These are phyloP conservation scores for Amphicarpaea edgeworthii DNA, from an alignment of 306 rosid genomes.

Conservation along the genomic window DNA sequence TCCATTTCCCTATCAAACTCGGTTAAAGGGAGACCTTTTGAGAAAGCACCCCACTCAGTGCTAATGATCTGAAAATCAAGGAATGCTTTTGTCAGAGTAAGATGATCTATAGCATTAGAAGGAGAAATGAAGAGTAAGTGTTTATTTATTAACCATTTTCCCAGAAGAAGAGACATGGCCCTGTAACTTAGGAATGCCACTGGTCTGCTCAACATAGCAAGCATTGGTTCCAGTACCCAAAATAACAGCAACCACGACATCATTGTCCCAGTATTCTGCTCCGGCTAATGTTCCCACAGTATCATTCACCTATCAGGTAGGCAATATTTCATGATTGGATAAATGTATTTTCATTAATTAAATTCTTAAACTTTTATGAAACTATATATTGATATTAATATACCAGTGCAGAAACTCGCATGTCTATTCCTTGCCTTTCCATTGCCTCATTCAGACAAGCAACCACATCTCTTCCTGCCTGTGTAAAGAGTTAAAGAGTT, in stretches of 20 bases:
- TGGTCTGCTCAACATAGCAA: slow-evolving; percentile 77
- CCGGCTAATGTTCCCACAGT: slow-evolving; percentile 93
- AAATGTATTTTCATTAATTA: background rate
- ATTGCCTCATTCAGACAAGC: slow-evolving; percentile 91
- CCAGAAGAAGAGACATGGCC: slow-evolving; percentile 68
- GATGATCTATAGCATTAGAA: slow-evolving; percentile 5
- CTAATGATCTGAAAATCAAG: slow-evolving; percentile 74
- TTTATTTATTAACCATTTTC: slow-evolving; percentile 63
- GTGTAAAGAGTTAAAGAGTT: slow-evolving; percentile 49
- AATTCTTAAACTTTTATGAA: background rate
- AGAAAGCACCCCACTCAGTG: slow-evolving; percentile 96
- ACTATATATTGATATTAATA: slow-evolving; percentile 17
- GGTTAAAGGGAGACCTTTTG: slow-evolving; percentile 78
- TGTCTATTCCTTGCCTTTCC: slow-evolving; percentile 80
- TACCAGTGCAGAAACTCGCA: slow-evolving; percentile 96
- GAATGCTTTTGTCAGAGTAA: slow-evolving; percentile 35
- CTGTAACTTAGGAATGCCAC: slow-evolving; percentile 75
- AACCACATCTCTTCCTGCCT: slow-evolving; percentile 96
- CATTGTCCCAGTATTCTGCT: slow-evolving; percentile 87
- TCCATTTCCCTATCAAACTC: slow-evolving; percentile 89
- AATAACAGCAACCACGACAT: slow-evolving; percentile 88
- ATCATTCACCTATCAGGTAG: slow-evolving; percentile 75
- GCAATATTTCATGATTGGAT: background rate
- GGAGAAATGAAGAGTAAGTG: slow-evolving; percentile 21
- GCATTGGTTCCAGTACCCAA: slow-evolving; percentile 99